phyloP scores from a whole-genome alignment of 208 protist species.

The Leishmania guyanensis region DNA sequence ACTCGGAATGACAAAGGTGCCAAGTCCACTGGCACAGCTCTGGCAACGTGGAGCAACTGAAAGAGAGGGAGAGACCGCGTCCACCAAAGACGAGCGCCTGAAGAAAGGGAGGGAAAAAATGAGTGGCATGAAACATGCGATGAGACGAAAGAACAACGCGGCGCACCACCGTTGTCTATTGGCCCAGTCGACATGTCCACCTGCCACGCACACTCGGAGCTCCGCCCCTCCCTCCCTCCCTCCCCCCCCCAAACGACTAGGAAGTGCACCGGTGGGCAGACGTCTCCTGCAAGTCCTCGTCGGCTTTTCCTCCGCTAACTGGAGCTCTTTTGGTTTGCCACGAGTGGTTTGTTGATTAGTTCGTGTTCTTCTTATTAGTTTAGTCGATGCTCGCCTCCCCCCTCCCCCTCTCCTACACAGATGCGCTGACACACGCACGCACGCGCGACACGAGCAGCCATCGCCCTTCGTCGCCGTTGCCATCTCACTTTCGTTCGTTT shows the following conservation, averaged over 20 bases:
- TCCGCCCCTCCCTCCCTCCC: too few relatives aligned
- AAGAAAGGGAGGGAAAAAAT: conserved; percentile 1
- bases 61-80: not conserved
- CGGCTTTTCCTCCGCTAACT: not conserved
- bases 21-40: not conserved
- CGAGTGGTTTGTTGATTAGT: not conserved
- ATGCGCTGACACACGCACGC: not conserved
- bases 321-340: not conserved
- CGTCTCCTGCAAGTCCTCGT: not conserved
- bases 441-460: not conserved
- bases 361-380: not conserved
- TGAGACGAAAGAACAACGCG: not conserved
- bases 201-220: not conserved
- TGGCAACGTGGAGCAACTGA: not conserved
- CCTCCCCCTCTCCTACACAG: not conserved
- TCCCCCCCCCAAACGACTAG: not conserved
- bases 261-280: not conserved
- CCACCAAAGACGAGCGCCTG: not conserved
- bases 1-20: not conserved
- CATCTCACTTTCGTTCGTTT: not conserved
- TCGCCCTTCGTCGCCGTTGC: not conserved
- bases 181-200: not conserved
- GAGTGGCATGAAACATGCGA: not conserved
- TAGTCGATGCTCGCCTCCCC: not conserved
- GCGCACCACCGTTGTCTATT: not conserved